A percentile compares a stretch with the other conserved stretches of the same genome.
Evolutionary conservation across 176 grass and related monocot genomes (phyloP).

Genomic region (Cenchrus fungigraminus): DNA sequence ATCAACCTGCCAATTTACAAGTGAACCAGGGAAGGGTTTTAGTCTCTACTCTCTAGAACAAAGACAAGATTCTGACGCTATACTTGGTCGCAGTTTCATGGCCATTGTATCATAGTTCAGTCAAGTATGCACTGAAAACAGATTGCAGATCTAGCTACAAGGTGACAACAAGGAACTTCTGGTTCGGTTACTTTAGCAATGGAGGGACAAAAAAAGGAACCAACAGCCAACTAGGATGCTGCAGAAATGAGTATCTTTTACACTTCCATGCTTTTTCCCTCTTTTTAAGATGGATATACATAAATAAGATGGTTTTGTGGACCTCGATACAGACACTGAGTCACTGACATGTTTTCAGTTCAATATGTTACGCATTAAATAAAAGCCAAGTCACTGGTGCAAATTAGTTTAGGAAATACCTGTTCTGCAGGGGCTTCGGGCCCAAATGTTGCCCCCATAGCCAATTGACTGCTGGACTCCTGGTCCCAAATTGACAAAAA

Average conservation of each 20-base stretch:
- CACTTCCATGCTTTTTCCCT: background rate
- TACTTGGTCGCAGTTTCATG: constrained; percentile 12
- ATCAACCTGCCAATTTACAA: constrained; percentile 65
- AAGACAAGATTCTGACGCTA: constrained; percentile 2
- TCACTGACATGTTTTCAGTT: background rate
- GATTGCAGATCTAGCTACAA: constrained; percentile 6
- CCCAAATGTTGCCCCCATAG: constrained; percentile 96
- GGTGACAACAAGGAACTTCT: background rate
- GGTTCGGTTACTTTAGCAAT: background rate
- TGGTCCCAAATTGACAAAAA: constrained; percentile 45
- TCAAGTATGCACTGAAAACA: constrained; percentile 12
- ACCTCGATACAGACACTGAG: background rate
- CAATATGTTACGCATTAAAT: constrained; percentile 18
- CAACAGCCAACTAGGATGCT: constrained; percentile 9
- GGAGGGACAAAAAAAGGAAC: background rate
- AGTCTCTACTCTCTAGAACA: background rate
- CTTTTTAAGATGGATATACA: constrained; percentile 12
- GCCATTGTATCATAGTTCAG: constrained; percentile 14
- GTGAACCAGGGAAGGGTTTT: constrained; percentile 18
- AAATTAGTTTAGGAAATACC: constrained; percentile 48
- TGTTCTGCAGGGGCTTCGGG: constrained; percentile 64
- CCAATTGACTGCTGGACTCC: constrained; percentile 96
- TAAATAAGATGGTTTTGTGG: constrained; percentile 6
- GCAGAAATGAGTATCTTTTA: background rate
- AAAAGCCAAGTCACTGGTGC: constrained; percentile 14